These are phyloP conservation scores for Vitis labrusca DNA, from an alignment of 164 flowering plant genomes.

Conservation along the genomic window DNA sequence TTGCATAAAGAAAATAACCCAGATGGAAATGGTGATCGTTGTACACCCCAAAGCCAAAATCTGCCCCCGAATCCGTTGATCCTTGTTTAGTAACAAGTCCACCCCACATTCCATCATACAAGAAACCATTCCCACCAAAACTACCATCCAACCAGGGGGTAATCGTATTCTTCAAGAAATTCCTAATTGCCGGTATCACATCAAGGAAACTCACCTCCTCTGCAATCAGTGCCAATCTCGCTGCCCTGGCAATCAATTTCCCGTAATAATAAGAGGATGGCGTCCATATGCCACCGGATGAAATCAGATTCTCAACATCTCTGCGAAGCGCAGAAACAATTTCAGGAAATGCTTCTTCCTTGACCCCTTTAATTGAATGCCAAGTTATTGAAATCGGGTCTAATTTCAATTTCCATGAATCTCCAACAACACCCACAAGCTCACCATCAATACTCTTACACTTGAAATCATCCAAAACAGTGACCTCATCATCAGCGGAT, in stretches of 20 bases:
- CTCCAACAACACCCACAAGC: slow-evolving; percentile 88
- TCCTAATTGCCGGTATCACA: slow-evolving; percentile 54
- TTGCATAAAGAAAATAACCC: slow-evolving; percentile 83
- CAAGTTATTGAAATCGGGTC: slow-evolving; percentile 69
- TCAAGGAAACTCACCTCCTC: slow-evolving; percentile 68
- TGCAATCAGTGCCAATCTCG: slow-evolving; percentile 85
- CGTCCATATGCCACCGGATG: slow-evolving; percentile 39
- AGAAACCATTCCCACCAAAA: slow-evolving; percentile 67
- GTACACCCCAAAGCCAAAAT: slow-evolving; percentile 86
- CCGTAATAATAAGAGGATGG: slow-evolving; percentile 86
- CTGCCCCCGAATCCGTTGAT: slow-evolving; percentile 65
- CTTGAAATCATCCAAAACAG: slow-evolving; percentile 60
- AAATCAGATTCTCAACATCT: slow-evolving; percentile 57
- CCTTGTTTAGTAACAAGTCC: slow-evolving; percentile 80
- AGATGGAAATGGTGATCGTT: slow-evolving; percentile 91
- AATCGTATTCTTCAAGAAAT: slow-evolving; percentile 59
- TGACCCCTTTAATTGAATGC: slow-evolving; percentile 74
- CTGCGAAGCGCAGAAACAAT: slow-evolving; percentile 51
- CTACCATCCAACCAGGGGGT: slow-evolving; percentile 91
- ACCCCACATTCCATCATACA: slow-evolving; percentile 85
- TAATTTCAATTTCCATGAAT: slow-evolving; percentile 65
- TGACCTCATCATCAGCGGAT: slow-evolving; percentile 21
- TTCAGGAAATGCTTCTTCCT: slow-evolving; percentile 46
- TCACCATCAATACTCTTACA: slow-evolving; percentile 89
- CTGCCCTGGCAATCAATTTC: slow-evolving; percentile 83